phyloP scores from a whole-genome alignment of 345 rosid genomes.

The Camelina hispida region DNA sequence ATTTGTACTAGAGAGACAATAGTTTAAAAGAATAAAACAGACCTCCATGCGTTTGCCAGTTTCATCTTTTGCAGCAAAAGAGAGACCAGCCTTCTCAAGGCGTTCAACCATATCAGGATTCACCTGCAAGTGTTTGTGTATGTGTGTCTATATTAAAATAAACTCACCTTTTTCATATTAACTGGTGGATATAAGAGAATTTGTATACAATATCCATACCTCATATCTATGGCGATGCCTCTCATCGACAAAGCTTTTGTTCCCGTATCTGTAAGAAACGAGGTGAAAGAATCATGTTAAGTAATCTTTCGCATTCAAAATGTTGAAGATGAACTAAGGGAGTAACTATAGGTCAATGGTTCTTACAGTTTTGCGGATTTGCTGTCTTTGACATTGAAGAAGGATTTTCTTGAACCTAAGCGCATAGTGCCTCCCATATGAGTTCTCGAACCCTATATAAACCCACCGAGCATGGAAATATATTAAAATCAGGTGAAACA shows the following conservation, averaged over 20 bases:
- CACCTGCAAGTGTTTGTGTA: conserved; percentile 55
- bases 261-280: conserved; percentile 64
- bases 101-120: conserved; percentile 81
- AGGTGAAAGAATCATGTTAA: not conserved
- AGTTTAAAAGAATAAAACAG: not conserved
- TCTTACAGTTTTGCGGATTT: conserved; percentile 83
- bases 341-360: conserved; percentile 17
- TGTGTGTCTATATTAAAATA: conserved; percentile 16
- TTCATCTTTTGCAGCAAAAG: conserved; percentile 92
- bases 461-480: conserved; percentile 3
- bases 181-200: not conserved
- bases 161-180: not conserved
- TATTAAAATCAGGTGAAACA: not conserved
- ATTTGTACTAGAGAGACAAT: conserved; percentile 3
- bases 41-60: conserved; percentile 95
- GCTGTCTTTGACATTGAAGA: conserved; percentile 65
- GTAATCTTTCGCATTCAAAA: not conserved
- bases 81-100: conserved; percentile 79
- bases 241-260: conserved; percentile 69
- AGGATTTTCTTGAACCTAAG: conserved; percentile 83
- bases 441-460: conserved; percentile 79
- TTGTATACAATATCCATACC: conserved; percentile 48
- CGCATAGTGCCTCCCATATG: conserved; percentile 99
- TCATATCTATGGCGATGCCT: conserved; percentile 99
- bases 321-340: not conserved